Evolutionary conservation across 1,284 basidiomycete species (phyloP).

Genomic region (Cryptococcus wingfieldii): DNA sequence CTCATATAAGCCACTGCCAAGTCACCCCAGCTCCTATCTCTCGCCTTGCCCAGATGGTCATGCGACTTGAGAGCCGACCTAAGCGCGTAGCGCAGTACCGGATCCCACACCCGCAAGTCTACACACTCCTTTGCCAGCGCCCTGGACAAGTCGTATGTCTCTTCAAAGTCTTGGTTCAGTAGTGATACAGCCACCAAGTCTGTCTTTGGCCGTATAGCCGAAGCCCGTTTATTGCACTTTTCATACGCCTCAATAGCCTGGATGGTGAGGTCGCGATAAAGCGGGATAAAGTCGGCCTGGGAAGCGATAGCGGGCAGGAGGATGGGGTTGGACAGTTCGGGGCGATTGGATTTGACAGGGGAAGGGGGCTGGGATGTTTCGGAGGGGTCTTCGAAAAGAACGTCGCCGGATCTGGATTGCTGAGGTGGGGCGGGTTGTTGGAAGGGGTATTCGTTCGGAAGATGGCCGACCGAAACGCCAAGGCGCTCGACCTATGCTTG

Average conservation of each 20-base stretch:
- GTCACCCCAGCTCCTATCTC: constrained; percentile 36
- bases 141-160: constrained; percentile 35
- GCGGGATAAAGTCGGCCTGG: constrained; percentile 62
- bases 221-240: constrained; percentile 72
- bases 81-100: constrained; percentile 32
- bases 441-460: constrained; percentile 41
- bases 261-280: constrained; percentile 70
- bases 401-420: constrained; percentile 21
- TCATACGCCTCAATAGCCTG: constrained; percentile 77
- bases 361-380: background rate
- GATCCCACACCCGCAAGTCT: constrained; percentile 37
- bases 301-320: constrained; percentile 61
- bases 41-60: constrained; percentile 18
- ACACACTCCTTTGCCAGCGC: constrained; percentile 33
- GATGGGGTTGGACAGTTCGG: constrained; percentile 59
- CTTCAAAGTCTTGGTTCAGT: constrained; percentile 42
- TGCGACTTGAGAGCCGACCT: constrained; percentile 32
- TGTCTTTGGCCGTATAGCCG: constrained; percentile 75
- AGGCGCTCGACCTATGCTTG: constrained; percentile 40
- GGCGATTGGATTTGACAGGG: constrained; percentile 3
- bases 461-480: constrained; percentile 34
- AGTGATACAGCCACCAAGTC: constrained; percentile 78
- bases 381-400: constrained; percentile 33
- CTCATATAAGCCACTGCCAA: constrained; percentile 42
- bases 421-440: constrained; percentile 12